Conservation (phyloP, 75 land plant species). For the Larix kaempferi region DNA sequence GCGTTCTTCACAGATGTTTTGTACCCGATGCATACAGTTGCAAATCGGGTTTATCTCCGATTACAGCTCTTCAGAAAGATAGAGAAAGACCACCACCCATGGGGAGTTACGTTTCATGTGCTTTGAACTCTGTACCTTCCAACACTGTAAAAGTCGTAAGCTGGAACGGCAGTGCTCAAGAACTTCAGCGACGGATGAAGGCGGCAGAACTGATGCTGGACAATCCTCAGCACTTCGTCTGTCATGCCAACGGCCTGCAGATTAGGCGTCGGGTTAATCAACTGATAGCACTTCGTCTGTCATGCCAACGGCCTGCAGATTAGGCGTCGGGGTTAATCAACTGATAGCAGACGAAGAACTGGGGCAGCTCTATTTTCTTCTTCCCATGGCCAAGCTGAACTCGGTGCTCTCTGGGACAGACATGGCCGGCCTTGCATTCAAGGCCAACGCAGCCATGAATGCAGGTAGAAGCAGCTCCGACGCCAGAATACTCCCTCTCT, state of each 20-base stretch:
- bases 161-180: not conserved
- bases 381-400: slow-evolving; percentile 48
- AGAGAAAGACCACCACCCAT: slow-evolving; percentile 4
- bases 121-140: not conserved
- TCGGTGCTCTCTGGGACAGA: slow-evolving; percentile 45
- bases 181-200: slow-evolving; percentile 5
- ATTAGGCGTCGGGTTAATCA: slow-evolving; percentile 46
- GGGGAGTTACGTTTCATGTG: slow-evolving; percentile 59
- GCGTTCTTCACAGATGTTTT: too few relatives aligned
- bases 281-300: slow-evolving; percentile 39
- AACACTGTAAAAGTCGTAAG: slow-evolving; percentile 30
- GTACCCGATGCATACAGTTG: too few relatives aligned
- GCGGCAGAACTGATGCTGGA: slow-evolving; percentile 77
- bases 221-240: slow-evolving; percentile 41
- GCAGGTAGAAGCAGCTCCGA: not conserved
- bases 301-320: slow-evolving; percentile 35
- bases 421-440: slow-evolving; percentile 33
- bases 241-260: slow-evolving; percentile 31
- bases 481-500: slow-evolving; percentile 1
- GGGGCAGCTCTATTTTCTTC: slow-evolving; percentile 44
- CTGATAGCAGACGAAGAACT: slow-evolving; percentile 58
- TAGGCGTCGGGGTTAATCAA: slow-evolving; percentile 47
- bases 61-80: too few relatives aligned
- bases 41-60: too few relatives aligned
- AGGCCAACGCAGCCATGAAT: slow-evolving; percentile 23